Evolutionary conservation across 2,329 filamentous ascomycete genomes (phyloP), one percentile per base, ranked within the genome.

Genomic region (Arthroderma uncinatum): DNA sequence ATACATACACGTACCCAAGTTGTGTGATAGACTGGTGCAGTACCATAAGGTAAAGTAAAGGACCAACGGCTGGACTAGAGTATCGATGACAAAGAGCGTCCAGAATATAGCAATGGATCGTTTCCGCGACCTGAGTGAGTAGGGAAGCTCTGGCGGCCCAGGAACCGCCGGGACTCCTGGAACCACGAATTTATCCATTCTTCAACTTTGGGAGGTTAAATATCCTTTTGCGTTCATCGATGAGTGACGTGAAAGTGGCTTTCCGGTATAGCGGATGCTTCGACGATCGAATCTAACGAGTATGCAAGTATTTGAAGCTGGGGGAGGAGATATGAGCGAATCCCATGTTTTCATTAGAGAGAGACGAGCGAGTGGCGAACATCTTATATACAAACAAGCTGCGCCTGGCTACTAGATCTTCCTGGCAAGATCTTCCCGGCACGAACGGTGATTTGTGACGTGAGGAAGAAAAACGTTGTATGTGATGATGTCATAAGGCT

Each of bases 1-100:
- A 1, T 14, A 33, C 4, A 50, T 30, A 50, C 12, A 50, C 44
- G 14, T 67, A 74, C 70, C 68, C 61, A 72, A 36, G 47, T 75
- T 72, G 58, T 71, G 69, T 40, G 70, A 71, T 33, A 83, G 65
- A 60, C 73, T 70, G 8, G 79, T 78, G 60, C 73, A 74, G 61
- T 83, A 83, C 78, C 79, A 82, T 37, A 84, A 71, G 53, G 77
- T 74, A 71, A 80, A 84, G 69, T 84, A 84, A 1, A 84, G 72
- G 2, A 73, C 76, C 58, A 84, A 74, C 16, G 82, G 82, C 68
- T 82, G 79, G 57, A 73, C 76, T 59, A 82, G 71, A 54, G 77
- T 80, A 68, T 84, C 82, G 58, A 83, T 64, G 21, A 83, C 65
- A 57, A 83, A 81, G 40, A 84, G 66, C 0, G 71, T 71, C 81